phyloP scores from a whole-genome alignment of 139 green algal species.

The Dunaliella primolecta region DNA sequence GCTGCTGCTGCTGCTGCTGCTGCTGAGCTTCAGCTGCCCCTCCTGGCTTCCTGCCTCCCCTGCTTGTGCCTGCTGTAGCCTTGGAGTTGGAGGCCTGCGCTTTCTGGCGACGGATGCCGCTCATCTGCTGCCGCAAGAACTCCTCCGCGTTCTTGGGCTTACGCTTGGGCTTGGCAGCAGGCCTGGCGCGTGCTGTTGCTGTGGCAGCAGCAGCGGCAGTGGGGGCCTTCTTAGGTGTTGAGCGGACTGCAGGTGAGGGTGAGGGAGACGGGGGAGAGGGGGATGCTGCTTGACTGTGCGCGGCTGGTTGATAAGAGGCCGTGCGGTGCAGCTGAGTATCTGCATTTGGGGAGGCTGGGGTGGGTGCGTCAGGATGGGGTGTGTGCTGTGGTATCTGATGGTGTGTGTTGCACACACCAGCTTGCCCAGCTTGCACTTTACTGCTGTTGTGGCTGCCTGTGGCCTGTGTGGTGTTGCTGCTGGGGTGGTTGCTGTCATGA shows the following conservation, averaged over 20 bases:
- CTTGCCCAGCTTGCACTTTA: neutral
- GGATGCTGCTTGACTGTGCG: neutral
- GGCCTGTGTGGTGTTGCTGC: too few species aligned
- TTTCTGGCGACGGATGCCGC: neutral
- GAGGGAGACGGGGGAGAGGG: neutral
- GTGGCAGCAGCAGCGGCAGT: neutral
- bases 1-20: neutral
- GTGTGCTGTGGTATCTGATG: neutral
- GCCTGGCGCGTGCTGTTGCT: neutral
- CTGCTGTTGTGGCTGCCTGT: neutral
- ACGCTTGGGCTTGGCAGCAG: neutral
- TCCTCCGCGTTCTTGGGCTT: constrained; percentile 1
- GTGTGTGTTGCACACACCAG: neutral
- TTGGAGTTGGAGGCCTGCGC: neutral
- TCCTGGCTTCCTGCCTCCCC: neutral
- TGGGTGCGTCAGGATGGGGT: neutral
- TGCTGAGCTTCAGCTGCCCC: neutral
- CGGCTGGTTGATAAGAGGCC: neutral
- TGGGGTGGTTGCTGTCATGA: neutral
- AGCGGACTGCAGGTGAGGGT: neutral
- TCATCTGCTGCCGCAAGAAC: constrained; percentile 7
- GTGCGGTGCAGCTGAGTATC: neutral
- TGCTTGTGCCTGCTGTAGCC: neutral
- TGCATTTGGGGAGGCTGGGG: too few species aligned
- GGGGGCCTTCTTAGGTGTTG: neutral